A percentile compares a stretch with the other conserved stretches of the same genome.
phyloP scores from a whole-genome alignment of 805 yeast genomes.

The Candida pseudoglaebosa region DNA sequence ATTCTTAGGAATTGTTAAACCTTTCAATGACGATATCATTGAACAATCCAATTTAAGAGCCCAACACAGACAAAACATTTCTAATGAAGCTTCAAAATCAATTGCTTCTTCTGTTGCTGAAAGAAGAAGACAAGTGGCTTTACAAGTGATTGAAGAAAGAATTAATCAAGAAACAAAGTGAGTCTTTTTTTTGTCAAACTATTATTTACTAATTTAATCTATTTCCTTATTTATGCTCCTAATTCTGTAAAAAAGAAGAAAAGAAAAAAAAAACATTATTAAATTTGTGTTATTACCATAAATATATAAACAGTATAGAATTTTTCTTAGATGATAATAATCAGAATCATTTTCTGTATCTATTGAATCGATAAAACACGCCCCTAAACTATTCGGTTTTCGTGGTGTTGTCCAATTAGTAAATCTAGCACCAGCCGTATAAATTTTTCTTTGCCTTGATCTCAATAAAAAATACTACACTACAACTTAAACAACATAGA shows the following conservation, averaged over 20 bases:
- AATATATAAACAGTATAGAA: too few relatives aligned
- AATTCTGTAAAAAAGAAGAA: too few relatives aligned
- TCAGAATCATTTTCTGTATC: not conserved
- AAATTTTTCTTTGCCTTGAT: slow-evolving; percentile 2
- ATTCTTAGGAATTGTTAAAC: slow-evolving; percentile 47
- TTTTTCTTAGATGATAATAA: too few relatives aligned
- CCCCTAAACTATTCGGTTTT: not conserved
- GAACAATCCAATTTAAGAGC: slow-evolving; percentile 74
- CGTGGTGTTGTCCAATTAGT: too few relatives aligned
- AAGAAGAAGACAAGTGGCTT: slow-evolving; percentile 72
- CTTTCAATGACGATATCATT: slow-evolving; percentile 64
- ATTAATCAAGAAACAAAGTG: slow-evolving; percentile 26
- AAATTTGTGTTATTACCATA: not conserved
- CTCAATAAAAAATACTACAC: not conserved
- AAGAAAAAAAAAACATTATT: too few relatives aligned
- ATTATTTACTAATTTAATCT: too few relatives aligned
- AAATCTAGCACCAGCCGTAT: not conserved
- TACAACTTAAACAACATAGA: not conserved
- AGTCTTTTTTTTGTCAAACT: too few relatives aligned
- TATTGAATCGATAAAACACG: not conserved
- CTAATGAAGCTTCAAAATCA: slow-evolving; percentile 36
- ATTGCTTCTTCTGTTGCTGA: slow-evolving; percentile 56
- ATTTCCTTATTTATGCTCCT: too few relatives aligned
- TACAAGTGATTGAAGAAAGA: slow-evolving; percentile 69
- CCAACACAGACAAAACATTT: slow-evolving; percentile 52